Evolutionary conservation across 208 protist genomes (phyloP), one percentile per base, ranked within the genome.

Genomic region (Trypanosoma avium): DNA sequence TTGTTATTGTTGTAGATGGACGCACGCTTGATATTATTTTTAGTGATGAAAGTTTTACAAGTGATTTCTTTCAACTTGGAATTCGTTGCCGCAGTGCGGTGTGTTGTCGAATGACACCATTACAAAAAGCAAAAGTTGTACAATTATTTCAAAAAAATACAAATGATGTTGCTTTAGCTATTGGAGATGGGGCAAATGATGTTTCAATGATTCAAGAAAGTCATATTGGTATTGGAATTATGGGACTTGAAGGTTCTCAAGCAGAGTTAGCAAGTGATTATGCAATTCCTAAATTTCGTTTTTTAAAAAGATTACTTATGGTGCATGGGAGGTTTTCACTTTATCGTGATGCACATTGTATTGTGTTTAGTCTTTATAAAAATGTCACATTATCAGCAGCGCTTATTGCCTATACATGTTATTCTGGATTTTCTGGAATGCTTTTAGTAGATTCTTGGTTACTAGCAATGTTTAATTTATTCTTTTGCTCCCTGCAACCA

Each of bases 111-210:
- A 79, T 95, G 40, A 97, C 92, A 21, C 92, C 92, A 15, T 67
- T 93, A 17, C 93, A 97, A 63, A 97, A 97, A 72, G 81, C 89
- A 15, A 82, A 86, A 61, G 83, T 97, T 29, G 93, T 97, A 48
- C 70, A 80, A 63, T 89, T 96, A 82, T 94, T 97, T 64, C 86
- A 96, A 75, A 83, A 86, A 61, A 77, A 77, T 15, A 91, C 82
- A 9, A 82, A 83, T 13, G 47, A 72, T 38, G 92, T 88, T 2
- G 97, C 97, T 12, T 77, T 99, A 0, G 97, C 97, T 4, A 98
- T 99, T 72, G 98, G 98, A 45, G 98, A 99, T 74, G 98, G 98
- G 52, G 97, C 97, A 13, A 99, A 99, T 65, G 98, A 99, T 75
- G 98, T 99, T 7, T 81, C 82, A 17, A 99, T 99, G 98, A 96